Conservation (phyloP, 139 green algal genomes). For the Chlorella vulgaris region DNA sequence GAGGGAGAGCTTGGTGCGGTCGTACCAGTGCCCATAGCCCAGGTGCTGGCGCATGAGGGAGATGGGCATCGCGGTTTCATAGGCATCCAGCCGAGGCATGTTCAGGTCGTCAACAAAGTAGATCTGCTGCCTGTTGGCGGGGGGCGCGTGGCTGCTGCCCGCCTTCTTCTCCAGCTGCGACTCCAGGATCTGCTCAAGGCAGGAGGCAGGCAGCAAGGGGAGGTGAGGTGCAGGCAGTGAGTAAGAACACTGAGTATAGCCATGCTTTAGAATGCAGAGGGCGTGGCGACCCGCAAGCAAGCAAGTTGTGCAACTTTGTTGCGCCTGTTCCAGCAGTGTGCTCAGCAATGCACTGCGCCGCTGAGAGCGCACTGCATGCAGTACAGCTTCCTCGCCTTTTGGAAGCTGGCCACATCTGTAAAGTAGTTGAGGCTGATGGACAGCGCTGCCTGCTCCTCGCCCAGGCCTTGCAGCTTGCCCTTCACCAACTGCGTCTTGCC, state of each 20-base stretch:
- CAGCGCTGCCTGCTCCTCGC: constrained; percentile 75
- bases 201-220: background rate
- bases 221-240: background rate
- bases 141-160: constrained; percentile 85
- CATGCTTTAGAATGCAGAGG: too few relatives aligned
- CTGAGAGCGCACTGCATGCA: too few relatives aligned
- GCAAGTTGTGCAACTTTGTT: too few relatives aligned
- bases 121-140: constrained; percentile 84
- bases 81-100: constrained; percentile 89
- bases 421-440: constrained; percentile 92
- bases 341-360: too few relatives aligned
- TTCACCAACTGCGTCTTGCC: constrained; percentile 92
- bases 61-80: constrained; percentile 93
- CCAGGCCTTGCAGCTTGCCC: constrained; percentile 76
- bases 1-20: constrained; percentile 86
- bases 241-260: background rate
- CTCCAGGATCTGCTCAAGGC: constrained; percentile 72
- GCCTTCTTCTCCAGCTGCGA: constrained; percentile 91
- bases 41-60: constrained; percentile 91
- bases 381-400: constrained; percentile 52
- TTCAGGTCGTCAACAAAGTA: constrained; percentile 95
- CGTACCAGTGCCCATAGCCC: constrained; percentile 91
- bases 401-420: constrained; percentile 70
- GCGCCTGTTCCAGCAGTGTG: too few relatives aligned
- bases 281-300: too few relatives aligned